Conservation (phyloP, 257 asterid species). For the Gentiana dahurica region DNA sequence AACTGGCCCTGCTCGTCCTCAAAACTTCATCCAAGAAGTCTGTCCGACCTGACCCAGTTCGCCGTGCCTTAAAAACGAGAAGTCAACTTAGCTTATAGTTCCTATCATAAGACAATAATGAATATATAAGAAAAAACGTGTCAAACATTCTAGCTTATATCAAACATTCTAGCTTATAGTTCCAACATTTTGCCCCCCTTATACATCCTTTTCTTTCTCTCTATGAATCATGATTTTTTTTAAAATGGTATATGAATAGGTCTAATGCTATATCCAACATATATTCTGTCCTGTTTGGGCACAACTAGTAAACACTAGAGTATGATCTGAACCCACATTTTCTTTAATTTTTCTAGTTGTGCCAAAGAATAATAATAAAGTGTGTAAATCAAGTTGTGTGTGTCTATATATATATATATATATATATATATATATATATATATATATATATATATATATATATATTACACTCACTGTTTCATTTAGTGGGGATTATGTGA, state of each 20-base stretch:
- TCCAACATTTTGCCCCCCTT: slow-evolving; percentile 6
- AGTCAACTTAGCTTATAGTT: too few relatives aligned
- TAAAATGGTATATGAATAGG: slow-evolving; percentile 6
- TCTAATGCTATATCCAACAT: too few relatives aligned
- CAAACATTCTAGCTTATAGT: slow-evolving; percentile 14
- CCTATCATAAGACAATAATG: too few relatives aligned
- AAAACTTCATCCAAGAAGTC: too few relatives aligned
- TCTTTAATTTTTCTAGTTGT: not conserved
- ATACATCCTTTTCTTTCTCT: slow-evolving; percentile 23
- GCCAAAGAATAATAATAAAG: slow-evolving; percentile 9
- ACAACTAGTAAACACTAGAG: not conserved
- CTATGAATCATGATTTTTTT: slow-evolving; percentile 29
- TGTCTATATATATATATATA: too few relatives aligned
- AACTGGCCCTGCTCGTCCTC: too few relatives aligned
- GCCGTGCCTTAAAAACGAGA: too few relatives aligned
- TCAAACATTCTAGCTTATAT: slow-evolving; percentile 17
- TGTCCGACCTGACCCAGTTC: too few relatives aligned
- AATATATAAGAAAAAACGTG: slow-evolving; percentile 8
- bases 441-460: too few relatives aligned
- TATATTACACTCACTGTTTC: slow-evolving; percentile 17
- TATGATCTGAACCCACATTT: slow-evolving; percentile 28
- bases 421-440: too few relatives aligned
- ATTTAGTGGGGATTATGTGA: slow-evolving; percentile 28
- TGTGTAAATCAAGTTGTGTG: slow-evolving; percentile 7
- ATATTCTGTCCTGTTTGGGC: too few relatives aligned